phyloP scores from a whole-genome alignment of 176 grass and related monocot genomes.

The Oryza rufipogon region DNA sequence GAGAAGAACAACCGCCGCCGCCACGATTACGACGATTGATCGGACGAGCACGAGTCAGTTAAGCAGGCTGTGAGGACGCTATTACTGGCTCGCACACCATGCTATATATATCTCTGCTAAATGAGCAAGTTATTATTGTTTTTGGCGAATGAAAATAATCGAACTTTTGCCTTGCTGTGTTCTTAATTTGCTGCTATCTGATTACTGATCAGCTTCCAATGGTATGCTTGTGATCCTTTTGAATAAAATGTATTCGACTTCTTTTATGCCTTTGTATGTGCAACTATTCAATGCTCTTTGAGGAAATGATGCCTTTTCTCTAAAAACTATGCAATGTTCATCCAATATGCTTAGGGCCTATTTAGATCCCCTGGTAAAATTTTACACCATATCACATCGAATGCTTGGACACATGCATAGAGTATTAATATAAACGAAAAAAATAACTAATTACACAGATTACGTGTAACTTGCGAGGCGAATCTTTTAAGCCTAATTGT shows the following conservation, averaged over 20 bases:
- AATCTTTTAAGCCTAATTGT: no score
- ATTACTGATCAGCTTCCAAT: not conserved
- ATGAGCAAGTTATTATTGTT: not conserved
- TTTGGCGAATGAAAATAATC: not conserved
- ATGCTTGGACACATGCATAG: no score
- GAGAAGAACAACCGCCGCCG: constrained; percentile 50
- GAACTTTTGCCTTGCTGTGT: not conserved
- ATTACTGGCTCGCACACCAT: not conserved
- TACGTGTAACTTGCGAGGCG: no score
- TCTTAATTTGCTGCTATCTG: not conserved
- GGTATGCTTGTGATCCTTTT: not conserved
- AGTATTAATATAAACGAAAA: no score
- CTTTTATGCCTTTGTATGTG: not conserved
- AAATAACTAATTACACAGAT: no score
- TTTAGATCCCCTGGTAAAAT: no score
- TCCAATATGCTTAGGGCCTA: not conserved
- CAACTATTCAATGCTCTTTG: not conserved
- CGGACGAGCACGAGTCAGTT: not conserved
- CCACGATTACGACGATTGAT: constrained; percentile 46
- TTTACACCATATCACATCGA: no score
- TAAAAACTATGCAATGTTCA: not conserved
- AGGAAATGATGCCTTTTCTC: no score
- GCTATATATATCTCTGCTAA: not conserved
- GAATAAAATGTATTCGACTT: constrained; percentile 6
- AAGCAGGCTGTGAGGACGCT: not conserved